Evolutionary conservation across 2,329 filamentous ascomycete species (phyloP).

Genomic region (Sphaerulina vaccinii): DNA sequence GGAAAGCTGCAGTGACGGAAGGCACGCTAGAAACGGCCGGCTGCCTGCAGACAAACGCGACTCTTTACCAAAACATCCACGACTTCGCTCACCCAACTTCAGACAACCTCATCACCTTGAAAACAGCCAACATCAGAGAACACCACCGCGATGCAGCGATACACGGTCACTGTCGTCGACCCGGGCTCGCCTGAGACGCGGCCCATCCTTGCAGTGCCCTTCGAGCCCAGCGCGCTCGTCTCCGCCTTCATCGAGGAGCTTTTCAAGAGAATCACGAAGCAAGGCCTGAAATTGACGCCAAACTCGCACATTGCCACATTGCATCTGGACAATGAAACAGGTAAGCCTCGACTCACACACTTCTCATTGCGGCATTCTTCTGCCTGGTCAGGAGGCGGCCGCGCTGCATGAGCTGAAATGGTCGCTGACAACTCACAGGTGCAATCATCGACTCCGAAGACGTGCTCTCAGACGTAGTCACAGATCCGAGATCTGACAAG

Average conservation of each 20-base stretch:
- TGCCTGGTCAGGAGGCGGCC: too few species aligned
- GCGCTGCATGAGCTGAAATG: too few species aligned
- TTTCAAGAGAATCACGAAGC: conserved; percentile 20
- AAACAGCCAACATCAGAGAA: neutral
- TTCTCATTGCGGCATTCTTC: neutral
- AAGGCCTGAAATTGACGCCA: conserved; percentile 18
- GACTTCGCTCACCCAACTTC: neutral
- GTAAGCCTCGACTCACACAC: neutral
- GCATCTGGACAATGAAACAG: conserved; percentile 25
- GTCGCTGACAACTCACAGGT: conserved; percentile 18
- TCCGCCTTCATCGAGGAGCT: conserved; percentile 25
- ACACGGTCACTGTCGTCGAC: conserved; percentile 26
- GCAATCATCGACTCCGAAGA: conserved; percentile 34
- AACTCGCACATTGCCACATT: conserved; percentile 26
- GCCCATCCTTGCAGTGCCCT: conserved; percentile 26
- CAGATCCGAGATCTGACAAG: conserved; percentile 24
- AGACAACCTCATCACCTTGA: neutral
- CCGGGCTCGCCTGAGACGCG: conserved; percentile 8
- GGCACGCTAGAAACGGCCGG: neutral
- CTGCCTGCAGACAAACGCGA: neutral
- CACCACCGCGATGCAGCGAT: conserved; percentile 25
- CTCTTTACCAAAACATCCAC: neutral
- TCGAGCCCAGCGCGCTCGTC: conserved; percentile 19
- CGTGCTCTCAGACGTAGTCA: conserved; percentile 29
- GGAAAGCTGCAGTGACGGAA: neutral